Evolutionary conservation across 1,139 yeast species (phyloP).

Genomic region (Yamadazyma oceani): DNA sequence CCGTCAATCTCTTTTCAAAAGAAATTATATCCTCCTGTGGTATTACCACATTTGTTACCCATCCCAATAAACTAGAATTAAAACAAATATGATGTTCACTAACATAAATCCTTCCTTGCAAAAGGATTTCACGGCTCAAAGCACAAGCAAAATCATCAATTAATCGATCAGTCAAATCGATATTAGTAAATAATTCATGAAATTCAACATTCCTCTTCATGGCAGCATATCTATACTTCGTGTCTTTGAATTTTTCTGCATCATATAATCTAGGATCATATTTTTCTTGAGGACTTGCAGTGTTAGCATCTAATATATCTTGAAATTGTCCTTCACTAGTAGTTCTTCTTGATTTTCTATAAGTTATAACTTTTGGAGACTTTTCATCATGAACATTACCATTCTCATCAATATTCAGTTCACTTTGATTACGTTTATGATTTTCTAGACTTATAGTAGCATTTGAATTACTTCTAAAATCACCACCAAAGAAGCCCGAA

Average conservation of each 20-base stretch:
- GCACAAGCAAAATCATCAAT: slow-evolving; percentile 91
- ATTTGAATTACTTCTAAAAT: slow-evolving; percentile 9
- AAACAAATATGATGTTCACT: slow-evolving; percentile 83
- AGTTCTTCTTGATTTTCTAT: slow-evolving; percentile 41
- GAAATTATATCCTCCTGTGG: slow-evolving; percentile 69
- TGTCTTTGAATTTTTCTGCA: slow-evolving; percentile 36
- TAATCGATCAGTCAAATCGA: slow-evolving; percentile 70
- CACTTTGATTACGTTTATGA: slow-evolving; percentile 12
- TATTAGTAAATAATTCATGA: slow-evolving; percentile 68
- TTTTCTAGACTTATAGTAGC: slow-evolving; percentile 12
- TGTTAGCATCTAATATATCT: slow-evolving; percentile 18
- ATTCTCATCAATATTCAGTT: slow-evolving; percentile 4
- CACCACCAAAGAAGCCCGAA: slow-evolving; percentile 7
- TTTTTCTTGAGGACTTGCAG: slow-evolving; percentile 22
- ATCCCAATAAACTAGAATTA: slow-evolving; percentile 87
- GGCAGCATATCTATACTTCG: slow-evolving; percentile 57
- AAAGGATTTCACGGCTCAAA: slow-evolving; percentile 75
- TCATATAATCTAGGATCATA: slow-evolving; percentile 37
- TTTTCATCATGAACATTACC: slow-evolving; percentile 6
- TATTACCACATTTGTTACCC: slow-evolving; percentile 82
- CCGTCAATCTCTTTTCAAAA: slow-evolving; percentile 80
- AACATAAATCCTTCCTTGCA: slow-evolving; percentile 89
- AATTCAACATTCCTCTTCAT: slow-evolving; percentile 73
- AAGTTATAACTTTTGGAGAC: slow-evolving; percentile 51
- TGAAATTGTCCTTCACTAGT: slow-evolving; percentile 33